Evolutionary conservation across 1,139 yeast genomes (phyloP), one percentile per base, ranked within the genome.

Genomic region (Wickerhamiella pararugosa): DNA sequence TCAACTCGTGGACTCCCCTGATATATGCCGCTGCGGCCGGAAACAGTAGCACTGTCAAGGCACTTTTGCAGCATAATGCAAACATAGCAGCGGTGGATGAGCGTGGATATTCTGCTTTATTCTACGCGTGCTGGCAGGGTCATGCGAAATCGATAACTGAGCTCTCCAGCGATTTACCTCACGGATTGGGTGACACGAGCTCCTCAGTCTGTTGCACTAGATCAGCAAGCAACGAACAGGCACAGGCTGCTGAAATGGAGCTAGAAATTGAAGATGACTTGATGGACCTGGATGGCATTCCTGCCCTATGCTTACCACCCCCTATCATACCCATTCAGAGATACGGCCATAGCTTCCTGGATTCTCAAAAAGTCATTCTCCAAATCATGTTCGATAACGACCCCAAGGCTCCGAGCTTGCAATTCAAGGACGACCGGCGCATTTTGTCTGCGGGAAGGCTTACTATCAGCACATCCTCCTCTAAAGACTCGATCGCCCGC

Each of bases 271-370:
- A 36, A 15, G 36, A 32, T 8, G 48, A 47, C 8, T 54, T 57
- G 36, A 58, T 58, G 34, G 75, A 69, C 43, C 63, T 71, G 3
- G 94, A 83, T 52, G 71, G 77, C 25, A 87, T 90, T 40, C 98
- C 98, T 0, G 95, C 84, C 53, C 69, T 90, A 45, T 76, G 86
- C 31, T 67, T 90, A 44, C 98, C 98, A 1, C 98, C 98, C 1
- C 98, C 98, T 7, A 84, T 90, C 43, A 75, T 90, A 40, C 98
- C 98, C 0, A 66, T 90, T 43, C 71, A 96, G 54, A 72, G 94
- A 51, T 90, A 90, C 56, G 98, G 98, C 6, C 98, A 90, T 62
- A 90, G 86, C 60, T 90, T 86, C 63, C 65, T 90, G 54, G 97
- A 90, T 55, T 58, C 61, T 43, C 43, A 51, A 27, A 84, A 82